Percentiles rank a stretch among this genome's conserved stretches.
Conservation (phyloP, 1,284 basidiomycete species). For the Taiwanofungus camphoratus region DNA sequence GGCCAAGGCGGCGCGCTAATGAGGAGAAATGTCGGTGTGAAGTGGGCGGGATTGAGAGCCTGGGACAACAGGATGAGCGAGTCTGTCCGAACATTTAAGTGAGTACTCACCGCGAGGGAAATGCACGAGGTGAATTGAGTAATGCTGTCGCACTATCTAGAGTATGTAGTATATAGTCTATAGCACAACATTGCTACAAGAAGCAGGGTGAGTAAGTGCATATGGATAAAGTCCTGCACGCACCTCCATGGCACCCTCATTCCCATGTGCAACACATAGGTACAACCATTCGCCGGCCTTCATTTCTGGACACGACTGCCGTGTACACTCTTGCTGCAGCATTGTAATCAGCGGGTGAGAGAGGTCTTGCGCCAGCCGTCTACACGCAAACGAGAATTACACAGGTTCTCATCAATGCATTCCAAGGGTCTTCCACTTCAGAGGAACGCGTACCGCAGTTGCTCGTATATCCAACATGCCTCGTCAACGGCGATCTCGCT, state of each 20-base stretch:
- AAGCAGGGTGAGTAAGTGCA: constrained; percentile 4
- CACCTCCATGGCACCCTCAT: constrained; percentile 72
- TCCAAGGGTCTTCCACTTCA: neutral
- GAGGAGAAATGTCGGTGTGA: constrained; percentile 87
- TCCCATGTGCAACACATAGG: constrained; percentile 89
- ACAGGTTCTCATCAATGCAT: neutral
- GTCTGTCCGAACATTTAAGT: neutral
- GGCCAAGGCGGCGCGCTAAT: constrained; percentile 82
- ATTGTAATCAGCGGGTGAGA: constrained; percentile 85
- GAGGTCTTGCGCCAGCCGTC: constrained; percentile 89
- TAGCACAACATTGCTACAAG: constrained; percentile 85
- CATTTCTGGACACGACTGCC: constrained; percentile 88
- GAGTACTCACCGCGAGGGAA: constrained; percentile 73
- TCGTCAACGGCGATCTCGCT: constrained; percentile 62
- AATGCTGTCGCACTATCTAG: constrained; percentile 90
- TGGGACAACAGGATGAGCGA: constrained; percentile 21
- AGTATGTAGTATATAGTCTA: constrained; percentile 95
- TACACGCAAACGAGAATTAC: constrained; percentile 26
- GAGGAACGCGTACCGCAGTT: constrained; percentile 61
- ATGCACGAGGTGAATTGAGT: constrained; percentile 87
- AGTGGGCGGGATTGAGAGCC: constrained; percentile 73
- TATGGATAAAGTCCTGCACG: constrained; percentile 11
- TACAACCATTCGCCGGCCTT: constrained; percentile 97
- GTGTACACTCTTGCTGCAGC: constrained; percentile 81
- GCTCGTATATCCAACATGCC: constrained; percentile 94